Base-by-base conservation (phyloP, 1,139 yeast species). In the Yamadazyma kanchanaburiensis region DNA sequence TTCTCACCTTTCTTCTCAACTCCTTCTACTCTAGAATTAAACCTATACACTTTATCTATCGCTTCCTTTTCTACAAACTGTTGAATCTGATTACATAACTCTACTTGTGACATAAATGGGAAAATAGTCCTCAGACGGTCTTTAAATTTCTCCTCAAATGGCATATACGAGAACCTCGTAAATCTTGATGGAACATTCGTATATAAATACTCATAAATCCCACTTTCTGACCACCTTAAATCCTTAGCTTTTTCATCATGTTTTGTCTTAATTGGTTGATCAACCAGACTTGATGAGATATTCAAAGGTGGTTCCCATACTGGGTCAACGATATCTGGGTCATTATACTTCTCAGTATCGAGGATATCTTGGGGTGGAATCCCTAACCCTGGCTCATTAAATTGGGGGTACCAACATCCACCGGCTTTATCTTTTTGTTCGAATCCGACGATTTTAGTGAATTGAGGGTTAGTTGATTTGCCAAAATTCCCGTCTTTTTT, bases 181-280 rank as follows among this genome's bases (percentile, higher is more conserved):
- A 68, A 60, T 25, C 65, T 40, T 15, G 60, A 39, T 3, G 77
- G 73, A 22, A 72, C 64, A 37, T 72, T 72, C 20, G 76, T 67
- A 46, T 60, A 71, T 15, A 72, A 49, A 28, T 60, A 55, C 19
- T 62, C 60, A 39, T 60, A 70, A 15, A 70, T 59, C 5, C 71
- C 75, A 37, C 65, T 56, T 23, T 49, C 44, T 24, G 48, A 55
- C 77, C 75, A 70, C 40, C 55, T 61, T 14, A 55, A 37, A 9
- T 53, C 51, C 12, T 45, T 37, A 4, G 40, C 42, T 3, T 30
- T 31, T 6, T 36, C 21, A 25, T 42, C 37, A 3, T 33, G 38
- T 5, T 34, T 25, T 3, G 31, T 27, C 6, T 25, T 30, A 4
- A 50, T 25, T 1, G 64, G 64, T 2, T 41, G 28, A 0, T 46